A percentile compares a stretch with the other conserved stretches of the same genome.
These are phyloP conservation scores for Blepharisma stoltei DNA, from an alignment of 73 alveolate genomes.

Conservation along the genomic window DNA sequence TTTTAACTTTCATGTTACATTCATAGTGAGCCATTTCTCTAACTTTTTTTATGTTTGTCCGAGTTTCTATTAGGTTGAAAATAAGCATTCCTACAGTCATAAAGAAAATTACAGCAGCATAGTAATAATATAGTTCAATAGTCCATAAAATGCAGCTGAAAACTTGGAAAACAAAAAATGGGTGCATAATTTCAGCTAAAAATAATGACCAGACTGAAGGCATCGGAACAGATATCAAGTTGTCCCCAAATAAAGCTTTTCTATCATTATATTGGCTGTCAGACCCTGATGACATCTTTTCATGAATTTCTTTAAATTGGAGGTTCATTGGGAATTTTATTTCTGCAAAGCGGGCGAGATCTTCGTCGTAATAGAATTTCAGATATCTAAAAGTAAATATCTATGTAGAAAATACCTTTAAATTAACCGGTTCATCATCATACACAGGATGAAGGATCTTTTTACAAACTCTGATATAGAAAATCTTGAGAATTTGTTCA, in stretches of 20 bases:
- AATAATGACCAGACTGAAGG: slow-evolving; percentile 29
- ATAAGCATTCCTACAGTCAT: slow-evolving; percentile 66
- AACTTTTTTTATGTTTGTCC: slow-evolving; percentile 68
- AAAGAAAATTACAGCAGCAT: slow-evolving; percentile 80
- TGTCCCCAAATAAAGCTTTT: slow-evolving; percentile 31
- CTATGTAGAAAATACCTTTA: not conserved
- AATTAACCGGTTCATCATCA: not conserved
- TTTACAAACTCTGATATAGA: not conserved
- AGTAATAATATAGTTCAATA: slow-evolving; percentile 69
- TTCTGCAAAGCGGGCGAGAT: slow-evolving; percentile 9
- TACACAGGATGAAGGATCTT: not conserved
- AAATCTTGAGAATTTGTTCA: not conserved
- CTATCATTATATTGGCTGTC: not conserved
- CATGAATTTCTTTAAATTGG: slow-evolving; percentile 8
- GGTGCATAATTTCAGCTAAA: slow-evolving; percentile 40
- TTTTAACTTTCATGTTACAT: slow-evolving; percentile 42
- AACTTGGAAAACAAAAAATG: slow-evolving; percentile 74
- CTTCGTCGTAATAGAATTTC: slow-evolving; percentile 23
- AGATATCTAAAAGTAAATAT: slow-evolving; percentile 31
- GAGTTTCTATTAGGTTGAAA: slow-evolving; percentile 67
- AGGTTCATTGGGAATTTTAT: slow-evolving; percentile 20
- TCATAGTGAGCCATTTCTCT: slow-evolving; percentile 74
- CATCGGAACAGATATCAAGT: slow-evolving; percentile 41
- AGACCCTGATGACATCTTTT: slow-evolving; percentile 17
- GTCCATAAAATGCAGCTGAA: slow-evolving; percentile 77